These are phyloP conservation scores for Massariosphaeria phaeospora DNA, from an alignment of 495 filamentous ascomycete species.

Conservation along the genomic window DNA sequence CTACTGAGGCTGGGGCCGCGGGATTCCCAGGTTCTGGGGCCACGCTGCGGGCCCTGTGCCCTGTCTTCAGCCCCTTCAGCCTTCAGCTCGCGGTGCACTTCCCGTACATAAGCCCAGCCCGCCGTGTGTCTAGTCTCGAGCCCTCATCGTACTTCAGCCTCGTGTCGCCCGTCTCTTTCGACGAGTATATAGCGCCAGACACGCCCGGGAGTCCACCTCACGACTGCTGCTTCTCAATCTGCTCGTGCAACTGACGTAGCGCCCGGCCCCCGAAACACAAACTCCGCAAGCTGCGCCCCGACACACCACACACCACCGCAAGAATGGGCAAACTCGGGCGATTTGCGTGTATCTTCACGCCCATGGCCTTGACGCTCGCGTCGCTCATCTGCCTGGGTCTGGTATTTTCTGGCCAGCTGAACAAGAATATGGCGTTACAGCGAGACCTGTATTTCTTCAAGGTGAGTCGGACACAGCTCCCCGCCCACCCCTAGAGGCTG, in stretches of 20 bases:
- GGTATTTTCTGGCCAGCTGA: constrained; percentile 66
- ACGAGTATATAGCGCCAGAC: too few species aligned
- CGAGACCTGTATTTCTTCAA: constrained; percentile 67
- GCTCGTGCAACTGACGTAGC: background rate
- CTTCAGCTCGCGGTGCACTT: background rate
- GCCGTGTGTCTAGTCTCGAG: background rate
- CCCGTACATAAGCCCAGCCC: background rate
- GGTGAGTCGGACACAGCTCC: constrained; percentile 39
- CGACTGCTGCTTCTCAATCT: background rate
- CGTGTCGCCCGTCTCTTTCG: too few species aligned
- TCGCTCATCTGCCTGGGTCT: constrained; percentile 68
- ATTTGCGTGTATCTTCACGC: constrained; percentile 73
- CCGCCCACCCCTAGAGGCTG: background rate
- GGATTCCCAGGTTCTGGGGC: background rate
- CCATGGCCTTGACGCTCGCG: constrained; percentile 68
- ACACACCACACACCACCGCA: constrained; percentile 18
- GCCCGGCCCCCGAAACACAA: background rate
- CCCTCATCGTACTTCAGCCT: background rate
- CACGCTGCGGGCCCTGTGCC: background rate
- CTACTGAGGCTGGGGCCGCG: background rate
- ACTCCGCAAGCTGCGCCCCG: too few species aligned
- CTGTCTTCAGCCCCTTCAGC: background rate
- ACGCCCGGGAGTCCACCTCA: background rate
- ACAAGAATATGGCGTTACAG: constrained; percentile 50
- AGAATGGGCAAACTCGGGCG: constrained; percentile 70